A percentile compares a stretch with the other conserved stretches of the same genome.
phyloP scores from a whole-genome alignment of 164 flowering plant species.

The Macadamia tetraphylla region DNA sequence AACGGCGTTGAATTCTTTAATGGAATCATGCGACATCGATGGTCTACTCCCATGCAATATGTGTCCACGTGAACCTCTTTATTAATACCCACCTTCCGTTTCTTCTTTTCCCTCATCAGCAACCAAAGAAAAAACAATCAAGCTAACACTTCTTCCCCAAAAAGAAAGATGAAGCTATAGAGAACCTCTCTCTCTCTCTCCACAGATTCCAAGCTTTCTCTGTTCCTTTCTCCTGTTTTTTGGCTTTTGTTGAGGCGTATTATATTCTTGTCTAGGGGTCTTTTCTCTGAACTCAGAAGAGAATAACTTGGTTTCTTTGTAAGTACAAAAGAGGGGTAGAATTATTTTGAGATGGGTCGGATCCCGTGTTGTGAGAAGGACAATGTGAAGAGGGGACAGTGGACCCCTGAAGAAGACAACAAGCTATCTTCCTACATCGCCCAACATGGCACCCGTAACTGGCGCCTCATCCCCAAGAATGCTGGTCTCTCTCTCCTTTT shows the following conservation, averaged over 20 bases:
- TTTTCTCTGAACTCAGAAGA: too few relatives aligned
- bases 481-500: constrained; percentile 42
- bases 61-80: constrained; percentile 17
- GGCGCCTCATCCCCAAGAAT: constrained; percentile 98
- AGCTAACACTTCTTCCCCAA: neutral
- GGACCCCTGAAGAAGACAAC: constrained; percentile 98
- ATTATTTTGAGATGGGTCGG: constrained; percentile 59
- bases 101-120: neutral
- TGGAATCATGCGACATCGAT: constrained; percentile 74
- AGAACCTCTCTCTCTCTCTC: neutral
- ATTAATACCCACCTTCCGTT: constrained; percentile 3
- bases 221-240: neutral
- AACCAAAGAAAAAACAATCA: too few relatives aligned
- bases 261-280: too few relatives aligned
- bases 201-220: neutral
- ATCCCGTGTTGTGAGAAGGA: constrained; percentile 98
- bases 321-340: neutral
- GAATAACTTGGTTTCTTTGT: too few relatives aligned
- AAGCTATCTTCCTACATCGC: constrained; percentile 92
- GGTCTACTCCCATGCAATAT: constrained; percentile 23
- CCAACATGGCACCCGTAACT: constrained; percentile 92
- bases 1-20: constrained; percentile 97
- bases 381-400: constrained; percentile 90
- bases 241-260: neutral
- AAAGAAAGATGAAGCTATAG: neutral